Evolutionary conservation across 73 alveolate genomes (phyloP).

Genomic region (Blepharisma stoltei): DNA sequence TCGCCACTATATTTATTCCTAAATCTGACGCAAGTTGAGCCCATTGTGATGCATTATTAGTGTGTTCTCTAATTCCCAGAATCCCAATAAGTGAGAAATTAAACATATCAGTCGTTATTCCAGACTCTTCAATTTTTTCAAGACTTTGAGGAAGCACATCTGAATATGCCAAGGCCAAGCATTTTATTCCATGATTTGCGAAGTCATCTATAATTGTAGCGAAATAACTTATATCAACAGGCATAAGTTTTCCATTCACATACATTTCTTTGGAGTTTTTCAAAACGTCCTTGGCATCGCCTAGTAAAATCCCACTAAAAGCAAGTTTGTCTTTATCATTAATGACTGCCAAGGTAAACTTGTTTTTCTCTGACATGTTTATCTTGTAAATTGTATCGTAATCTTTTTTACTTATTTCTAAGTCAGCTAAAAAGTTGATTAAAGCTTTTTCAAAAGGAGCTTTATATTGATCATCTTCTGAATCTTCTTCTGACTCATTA

Average conservation of each 20-base stretch:
- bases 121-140: background rate
- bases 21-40: background rate
- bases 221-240: background rate
- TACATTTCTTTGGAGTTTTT: conserved; percentile 2
- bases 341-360: no score
- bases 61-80: background rate
- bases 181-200: background rate
- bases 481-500: no score
- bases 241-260: conserved; percentile 1
- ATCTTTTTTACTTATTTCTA: no score
- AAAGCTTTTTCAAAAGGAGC: no score
- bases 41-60: background rate
- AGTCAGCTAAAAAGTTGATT: no score
- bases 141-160: background rate
- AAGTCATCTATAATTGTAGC: background rate
- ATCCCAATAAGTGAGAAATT: conserved; percentile 12
- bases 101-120: conserved; percentile 8
- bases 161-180: conserved; percentile 12
- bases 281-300: conserved; percentile 23
- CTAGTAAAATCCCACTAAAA: background rate
- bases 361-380: no score
- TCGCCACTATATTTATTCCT: background rate
- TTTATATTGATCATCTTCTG: no score
- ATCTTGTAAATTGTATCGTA: no score
- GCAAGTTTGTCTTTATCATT: no score